Base-by-base conservation (phyloP, 2,329 filamentous ascomycete species). In the Cladosporium oxysporum region DNA sequence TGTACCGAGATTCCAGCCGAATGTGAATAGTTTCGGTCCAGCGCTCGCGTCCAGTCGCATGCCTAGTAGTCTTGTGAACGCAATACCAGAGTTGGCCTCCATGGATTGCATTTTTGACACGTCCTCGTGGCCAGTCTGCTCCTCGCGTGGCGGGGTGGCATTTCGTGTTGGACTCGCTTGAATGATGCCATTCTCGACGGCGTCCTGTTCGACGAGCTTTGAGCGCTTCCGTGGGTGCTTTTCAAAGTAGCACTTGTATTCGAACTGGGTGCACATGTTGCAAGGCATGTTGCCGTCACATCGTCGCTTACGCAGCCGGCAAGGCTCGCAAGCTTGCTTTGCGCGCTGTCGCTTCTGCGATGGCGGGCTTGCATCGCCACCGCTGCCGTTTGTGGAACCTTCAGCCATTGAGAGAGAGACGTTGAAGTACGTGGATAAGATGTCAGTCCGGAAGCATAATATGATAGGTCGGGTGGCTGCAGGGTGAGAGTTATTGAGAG, bases 31-130 rank as follows among this genome's bases (percentile, higher is more conserved):
- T 57, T 83, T 79, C 0, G 85, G 84, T 1, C 83, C 83, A 69
- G 81, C 82, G 5, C 80, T 80, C 0, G 84, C 82, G 70, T 87
- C 84, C 23, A 87, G 78, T 52, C 81, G 79, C 52, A 85, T 77
- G 0, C 82, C 85, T 41, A 87, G 75, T 26, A 81, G 79, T 63
- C 84, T 76, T 10, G 86, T 80, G 71, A 87, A 87, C 0, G 84
- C 84, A 0, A 85, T 83, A 0, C 84, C 84, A 0, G 84, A 87
- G 67, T 87, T 87, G 41, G 83, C 85, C 68, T 87, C 84, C 3
- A 86, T 75, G 0, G 83, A 83, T 5, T 77, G 77, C 52, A 80
- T 68, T 66, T 75, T 74, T 11, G 69, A 69, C 10, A 71, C 55
- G 47, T 76, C 74, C 63, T 76, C 74, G 18, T 68, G 58, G 28